A percentile compares a stretch with the other conserved stretches of the same genome.
Conservation (phyloP, 768 basidiomycete species). For the Boletus pseudo-olivaceus region DNA sequence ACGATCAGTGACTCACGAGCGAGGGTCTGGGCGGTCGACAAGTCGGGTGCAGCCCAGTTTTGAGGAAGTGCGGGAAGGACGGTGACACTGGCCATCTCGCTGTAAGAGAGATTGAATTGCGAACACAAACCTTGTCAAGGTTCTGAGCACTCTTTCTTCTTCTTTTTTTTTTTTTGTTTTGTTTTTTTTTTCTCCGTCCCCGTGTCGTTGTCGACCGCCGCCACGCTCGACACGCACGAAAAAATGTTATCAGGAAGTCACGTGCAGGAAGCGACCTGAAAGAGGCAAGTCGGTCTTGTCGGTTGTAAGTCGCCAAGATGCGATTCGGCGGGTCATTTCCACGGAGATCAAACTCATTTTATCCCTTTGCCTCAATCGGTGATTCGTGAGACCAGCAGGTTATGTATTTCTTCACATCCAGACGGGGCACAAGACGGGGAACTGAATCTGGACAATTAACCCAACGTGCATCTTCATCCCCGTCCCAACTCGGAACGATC, state of each 20-base stretch:
- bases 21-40: slow-evolving; percentile 13
- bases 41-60: slow-evolving; percentile 20
- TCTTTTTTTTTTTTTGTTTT: not conserved
- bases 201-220: not conserved
- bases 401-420: not conserved
- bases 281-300: not conserved
- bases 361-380: not conserved
- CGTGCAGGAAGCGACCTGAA: slow-evolving; percentile 3
- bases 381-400: not conserved
- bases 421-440: not conserved
- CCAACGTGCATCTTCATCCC: not conserved
- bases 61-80: slow-evolving; percentile 26
- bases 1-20: slow-evolving; percentile 24
- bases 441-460: not conserved
- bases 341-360: slow-evolving; percentile 7
- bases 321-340: slow-evolving; percentile 2
- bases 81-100: slow-evolving; percentile 25
- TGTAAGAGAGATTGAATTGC: not conserved
- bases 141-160: not conserved
- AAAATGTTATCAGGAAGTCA: slow-evolving; percentile 12
- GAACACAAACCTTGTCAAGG: not conserved
- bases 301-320: not conserved
- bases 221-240: not conserved
- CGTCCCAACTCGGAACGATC: not conserved
- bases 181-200: not conserved